Base-by-base conservation (phyloP, 2,329 filamentous ascomycete species). In the Claviceps humidiphila region DNA sequence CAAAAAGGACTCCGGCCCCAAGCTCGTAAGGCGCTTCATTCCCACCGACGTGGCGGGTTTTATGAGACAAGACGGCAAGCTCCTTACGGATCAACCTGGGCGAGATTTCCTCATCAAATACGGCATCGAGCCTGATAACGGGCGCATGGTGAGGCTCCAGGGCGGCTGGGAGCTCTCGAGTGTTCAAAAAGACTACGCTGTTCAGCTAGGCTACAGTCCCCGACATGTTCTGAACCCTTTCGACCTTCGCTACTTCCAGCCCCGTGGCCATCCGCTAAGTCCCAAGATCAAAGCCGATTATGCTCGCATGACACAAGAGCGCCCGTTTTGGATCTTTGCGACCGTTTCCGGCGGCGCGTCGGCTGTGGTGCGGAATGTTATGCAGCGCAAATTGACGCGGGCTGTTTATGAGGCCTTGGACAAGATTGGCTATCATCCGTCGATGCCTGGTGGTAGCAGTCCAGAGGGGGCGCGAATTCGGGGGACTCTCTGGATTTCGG, bases 301-400 rank as follows among this genome's bases (percentile, higher is more conserved):
- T 52, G 59, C 58, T n/a, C 54, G 52, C 2, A 65, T 60, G 52
- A 20, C 57, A 3, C 49, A 49, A 9, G 55, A 63, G 22, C 54
- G 64, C 41, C 62, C 66, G 34, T 56, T 70, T 16, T 70, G 68
- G 68, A 52, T 68, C 8, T 57, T 64, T 42, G 54, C 59, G 2
- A 59, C 61, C 20, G 37, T 48, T 11, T 52, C 53, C 2, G 54
- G 50, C 9, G 47, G 49, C 8, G 45, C 45, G 1, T 53, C 55
- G 9, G 53, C 58, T 6, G 56, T 68, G 4, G 63, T 68, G 24
- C 59, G 60, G 34, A 55, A 50, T 20, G 49, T 61, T 17, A 58
- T 60, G 11, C 54, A 56, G 53, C 56, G 60, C 38, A 59, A 63
- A 26, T 14, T 69, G 38, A 58, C 58, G 16, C 47, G 55, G 7